A percentile compares a stretch with the other conserved stretches of the same genome.
Evolutionary conservation across 2,329 filamentous ascomycete genomes (phyloP).

Genomic region (Fusarium sublunatum): DNA sequence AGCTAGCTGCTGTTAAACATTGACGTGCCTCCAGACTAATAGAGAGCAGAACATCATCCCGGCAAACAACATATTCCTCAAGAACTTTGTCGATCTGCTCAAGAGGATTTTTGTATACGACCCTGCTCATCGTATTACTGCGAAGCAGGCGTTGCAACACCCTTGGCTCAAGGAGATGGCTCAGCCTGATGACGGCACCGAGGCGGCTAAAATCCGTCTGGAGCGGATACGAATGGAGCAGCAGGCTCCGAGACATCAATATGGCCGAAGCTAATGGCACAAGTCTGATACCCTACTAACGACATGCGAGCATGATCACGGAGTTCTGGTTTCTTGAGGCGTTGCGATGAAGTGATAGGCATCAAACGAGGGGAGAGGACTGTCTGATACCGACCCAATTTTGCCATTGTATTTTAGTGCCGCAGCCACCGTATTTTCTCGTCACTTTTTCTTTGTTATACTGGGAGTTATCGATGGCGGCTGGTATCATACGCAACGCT

Average conservation of each 20-base stretch:
- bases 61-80: constrained; percentile 67
- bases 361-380: constrained; percentile 27
- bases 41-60: constrained; percentile 71
- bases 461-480: constrained; percentile 42
- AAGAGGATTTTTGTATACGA: constrained; percentile 77
- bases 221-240: constrained; percentile 61
- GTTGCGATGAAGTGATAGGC: constrained; percentile 42
- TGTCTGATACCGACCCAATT: constrained; percentile 38
- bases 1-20: constrained; percentile 36
- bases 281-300: constrained; percentile 41
- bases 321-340: constrained; percentile 45
- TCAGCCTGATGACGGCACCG: constrained; percentile 73
- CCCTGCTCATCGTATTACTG: constrained; percentile 72
- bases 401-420: constrained; percentile 49
- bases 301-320: constrained; percentile 50
- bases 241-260: constrained; percentile 46
- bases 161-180: constrained; percentile 75
- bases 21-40: constrained; percentile 6
- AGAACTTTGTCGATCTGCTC: constrained; percentile 72
- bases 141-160: constrained; percentile 73
- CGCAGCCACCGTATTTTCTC: constrained; percentile 42
- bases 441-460: constrained; percentile 32
- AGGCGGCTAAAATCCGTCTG: constrained; percentile 72
- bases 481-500: constrained; percentile 37
- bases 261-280: constrained; percentile 42